These are phyloP conservation scores for Fusarium sp. DNA, from an alignment of 2,329 filamentous ascomycete species.

Conservation along the genomic window DNA sequence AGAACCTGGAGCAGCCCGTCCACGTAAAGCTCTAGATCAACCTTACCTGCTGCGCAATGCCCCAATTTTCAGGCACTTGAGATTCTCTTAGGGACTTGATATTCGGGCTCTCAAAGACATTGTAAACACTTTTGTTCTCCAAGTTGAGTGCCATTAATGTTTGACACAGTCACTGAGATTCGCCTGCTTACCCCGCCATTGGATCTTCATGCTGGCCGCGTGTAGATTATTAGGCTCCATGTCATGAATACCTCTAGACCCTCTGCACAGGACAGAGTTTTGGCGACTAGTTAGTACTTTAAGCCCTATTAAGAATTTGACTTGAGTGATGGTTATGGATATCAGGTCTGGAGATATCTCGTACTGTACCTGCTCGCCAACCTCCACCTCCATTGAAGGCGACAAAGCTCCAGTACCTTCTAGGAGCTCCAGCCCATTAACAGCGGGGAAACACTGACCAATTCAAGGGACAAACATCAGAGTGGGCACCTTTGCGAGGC, in stretches of 20 bases:
- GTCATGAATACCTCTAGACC: neutral
- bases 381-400: conserved; percentile 16
- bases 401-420: conserved; percentile 41
- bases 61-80: neutral
- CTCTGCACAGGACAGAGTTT: neutral
- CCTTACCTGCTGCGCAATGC: too few relatives aligned
- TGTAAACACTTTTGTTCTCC: neutral
- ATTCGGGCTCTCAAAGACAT: neutral
- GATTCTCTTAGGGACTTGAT: neutral
- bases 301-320: neutral
- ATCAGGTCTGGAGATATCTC: conserved; percentile 13
- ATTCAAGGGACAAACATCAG: conserved; percentile 36
- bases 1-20: neutral
- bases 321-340: neutral
- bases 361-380: conserved; percentile 8
- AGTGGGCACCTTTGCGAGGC: conserved; percentile 14
- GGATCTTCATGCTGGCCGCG: conserved; percentile 31
- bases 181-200: conserved; percentile 36
- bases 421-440: conserved; percentile 41
- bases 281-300: neutral
- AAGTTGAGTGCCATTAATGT: neutral
- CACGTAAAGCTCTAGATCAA: neutral
- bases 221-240: conserved; percentile 29
- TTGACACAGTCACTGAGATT: conserved; percentile 1
- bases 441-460: conserved; percentile 35